Evolutionary conservation across 306 rosid genomes (phyloP).

Genomic region (Vachellia pachyceras): DNA sequence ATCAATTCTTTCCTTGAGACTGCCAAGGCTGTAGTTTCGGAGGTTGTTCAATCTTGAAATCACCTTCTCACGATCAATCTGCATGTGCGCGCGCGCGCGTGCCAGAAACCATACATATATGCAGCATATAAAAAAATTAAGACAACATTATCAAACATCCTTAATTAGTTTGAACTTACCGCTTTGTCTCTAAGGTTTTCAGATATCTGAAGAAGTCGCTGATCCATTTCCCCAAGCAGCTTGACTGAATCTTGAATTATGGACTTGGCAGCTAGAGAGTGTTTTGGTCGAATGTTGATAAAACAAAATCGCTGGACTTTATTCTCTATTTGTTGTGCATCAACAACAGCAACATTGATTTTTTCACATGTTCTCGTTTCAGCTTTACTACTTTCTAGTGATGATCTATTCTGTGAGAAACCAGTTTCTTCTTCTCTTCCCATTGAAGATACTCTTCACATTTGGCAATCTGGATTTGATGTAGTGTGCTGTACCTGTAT

Average conservation of each 20-base stretch:
- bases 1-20: background rate
- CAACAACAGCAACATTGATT: background rate
- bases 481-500: background rate
- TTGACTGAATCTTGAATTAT: slow-evolving; percentile 5
- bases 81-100: background rate
- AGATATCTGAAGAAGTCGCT: background rate
- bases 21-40: background rate
- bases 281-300: slow-evolving; percentile 19
- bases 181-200: slow-evolving; percentile 21
- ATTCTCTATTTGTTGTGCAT: background rate
- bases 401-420: background rate
- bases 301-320: slow-evolving; percentile 10
- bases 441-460: background rate
- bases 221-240: slow-evolving; percentile 14
- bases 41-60: background rate
- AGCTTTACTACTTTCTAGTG: background rate
- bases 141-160: background rate
- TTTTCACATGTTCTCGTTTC: background rate
- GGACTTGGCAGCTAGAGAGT: background rate
- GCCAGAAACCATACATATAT: background rate
- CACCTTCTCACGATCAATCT: background rate
- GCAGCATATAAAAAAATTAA: background rate
- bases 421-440: slow-evolving; percentile 1
- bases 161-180: background rate
- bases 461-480: background rate